Evolutionary conservation across 169 alveolate genomes (phyloP).

Genomic region (Plasmodium inui): DNA sequence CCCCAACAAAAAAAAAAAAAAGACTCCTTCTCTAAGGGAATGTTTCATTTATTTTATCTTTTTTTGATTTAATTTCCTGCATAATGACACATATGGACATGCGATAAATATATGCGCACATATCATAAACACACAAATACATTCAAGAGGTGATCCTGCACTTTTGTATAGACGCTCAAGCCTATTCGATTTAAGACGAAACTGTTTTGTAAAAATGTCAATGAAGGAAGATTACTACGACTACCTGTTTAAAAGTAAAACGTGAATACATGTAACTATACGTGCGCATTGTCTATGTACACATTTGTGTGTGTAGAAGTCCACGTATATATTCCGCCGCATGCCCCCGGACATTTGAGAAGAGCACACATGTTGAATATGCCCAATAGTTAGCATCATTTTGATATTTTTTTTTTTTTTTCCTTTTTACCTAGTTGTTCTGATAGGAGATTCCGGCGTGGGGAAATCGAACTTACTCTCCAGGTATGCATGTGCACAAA

Average conservation of each 20-base stretch:
- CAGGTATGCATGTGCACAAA: conserved; percentile 76
- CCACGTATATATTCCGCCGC: not conserved
- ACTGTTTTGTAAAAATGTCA: conserved; percentile 62
- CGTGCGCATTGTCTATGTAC: not conserved
- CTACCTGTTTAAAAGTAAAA: conserved; percentile 83
- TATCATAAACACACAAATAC: not conserved
- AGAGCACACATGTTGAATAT: not conserved
- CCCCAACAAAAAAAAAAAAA: not conserved
- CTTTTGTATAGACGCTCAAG: not conserved
- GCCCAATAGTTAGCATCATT: not conserved
- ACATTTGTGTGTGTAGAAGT: not conserved
- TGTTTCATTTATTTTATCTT: conserved; percentile 21
- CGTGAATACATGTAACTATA: not conserved
- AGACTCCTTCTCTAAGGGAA: not conserved
- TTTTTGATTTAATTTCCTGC: not conserved
- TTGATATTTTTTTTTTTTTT: not conserved
- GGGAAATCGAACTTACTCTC: conserved; percentile 96
- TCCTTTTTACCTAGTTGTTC: conserved; percentile 79
- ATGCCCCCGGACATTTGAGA: not conserved
- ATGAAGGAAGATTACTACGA: conserved; percentile 85
- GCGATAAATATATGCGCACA: not conserved
- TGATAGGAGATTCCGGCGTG: conserved; percentile 96
- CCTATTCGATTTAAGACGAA: conserved; percentile 10
- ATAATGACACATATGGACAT: not conserved
- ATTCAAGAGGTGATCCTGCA: not conserved